These are phyloP conservation scores for Mycena citricolor DNA, from an alignment of 1,284 basidiomycete species.

Conservation along the genomic window DNA sequence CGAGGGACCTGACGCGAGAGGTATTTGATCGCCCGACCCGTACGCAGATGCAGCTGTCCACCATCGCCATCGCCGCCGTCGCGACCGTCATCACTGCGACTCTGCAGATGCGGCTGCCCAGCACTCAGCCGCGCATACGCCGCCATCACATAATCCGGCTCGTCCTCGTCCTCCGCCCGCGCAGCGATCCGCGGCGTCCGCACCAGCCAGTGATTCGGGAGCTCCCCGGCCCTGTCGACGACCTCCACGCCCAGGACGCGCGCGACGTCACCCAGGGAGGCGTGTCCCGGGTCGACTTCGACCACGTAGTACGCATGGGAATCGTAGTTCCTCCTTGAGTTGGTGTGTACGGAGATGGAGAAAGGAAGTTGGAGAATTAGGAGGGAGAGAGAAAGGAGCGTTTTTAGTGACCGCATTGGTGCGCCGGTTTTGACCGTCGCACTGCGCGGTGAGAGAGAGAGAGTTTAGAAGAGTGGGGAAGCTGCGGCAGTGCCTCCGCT, in stretches of 20 bases:
- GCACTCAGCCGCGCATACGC: slow-evolving; percentile 46
- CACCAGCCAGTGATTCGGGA: slow-evolving; percentile 82
- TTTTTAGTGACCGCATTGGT: too few species aligned
- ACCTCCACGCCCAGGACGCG: slow-evolving; percentile 75
- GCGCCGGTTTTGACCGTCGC: too few species aligned
- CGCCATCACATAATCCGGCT: slow-evolving; percentile 51
- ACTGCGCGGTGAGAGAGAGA: too few species aligned
- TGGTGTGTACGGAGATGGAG: too few species aligned
- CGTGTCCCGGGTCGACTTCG: slow-evolving; percentile 59
- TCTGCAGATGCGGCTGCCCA: slow-evolving; percentile 25
- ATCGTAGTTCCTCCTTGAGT: too few species aligned
- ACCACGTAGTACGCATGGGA: slow-evolving; percentile 91
- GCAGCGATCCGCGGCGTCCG: slow-evolving; percentile 45
- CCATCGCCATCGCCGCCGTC: too few species aligned
- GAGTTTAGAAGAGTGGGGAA: too few species aligned
- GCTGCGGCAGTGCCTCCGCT: too few species aligned
- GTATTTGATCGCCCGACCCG: slow-evolving; percentile 52
- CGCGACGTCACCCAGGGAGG: slow-evolving; percentile 59
- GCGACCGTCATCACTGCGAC: too few species aligned
- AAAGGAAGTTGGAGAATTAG: too few species aligned
- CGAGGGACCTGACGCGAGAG: slow-evolving; percentile 61
- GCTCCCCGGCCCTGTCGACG: slow-evolving; percentile 85
- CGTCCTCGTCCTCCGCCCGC: slow-evolving; percentile 34
- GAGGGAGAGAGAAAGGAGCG: too few species aligned
- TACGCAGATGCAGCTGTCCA: slow-evolving; percentile 16